Evolutionary conservation across 1,284 basidiomycete genomes (phyloP), one percentile per base, ranked within the genome.

Genomic region (Ceratobasidium sp.): DNA sequence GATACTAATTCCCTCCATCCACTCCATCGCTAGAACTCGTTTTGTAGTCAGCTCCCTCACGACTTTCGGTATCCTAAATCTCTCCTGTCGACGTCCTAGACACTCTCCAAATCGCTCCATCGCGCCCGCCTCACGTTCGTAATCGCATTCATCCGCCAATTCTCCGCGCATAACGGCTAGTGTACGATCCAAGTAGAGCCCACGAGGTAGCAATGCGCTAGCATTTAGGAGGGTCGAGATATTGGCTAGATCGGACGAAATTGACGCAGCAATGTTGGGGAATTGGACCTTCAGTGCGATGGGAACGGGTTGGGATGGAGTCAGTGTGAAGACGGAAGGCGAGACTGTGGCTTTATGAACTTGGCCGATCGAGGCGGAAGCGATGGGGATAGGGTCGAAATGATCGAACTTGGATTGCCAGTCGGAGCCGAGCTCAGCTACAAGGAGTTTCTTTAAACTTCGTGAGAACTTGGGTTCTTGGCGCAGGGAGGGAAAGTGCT

Each of bases 201-300:
- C 97, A 75, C 89, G 91, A 0, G 97, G 98, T 0, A 99, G 85
- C 31, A 98, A 83, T 17, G 87, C 84, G 1, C 95, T 93, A 0
- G 94, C 94, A 0, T 91, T 91, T 2, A 99, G 85, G 1, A 99
- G 84, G 78, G 95, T 84, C 75, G 92, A 93, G 75, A 99, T 87
- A 82, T 98, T 98, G 24, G 91, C 88, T 19, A 99, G 82, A 81
- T 99, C 98, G 56, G 91, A 95, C 75, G 90, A 87, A 78, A 99
- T 98, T 1, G 94, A 96, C 72, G 91, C 87, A 1, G 87, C 89
- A 41, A 99, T 94, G 78, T 96, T 95, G 0, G 97, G 97, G 82
- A 99, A 99, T 81, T 99, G 98, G 51, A 99, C 88, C 82, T 99
- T 99, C 75, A 99, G 92, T 0, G 97, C 98, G 15, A 98, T 93